Conservation (phyloP, 2,329 filamentous ascomycete genomes). For the Cladobotryum protrusum region DNA sequence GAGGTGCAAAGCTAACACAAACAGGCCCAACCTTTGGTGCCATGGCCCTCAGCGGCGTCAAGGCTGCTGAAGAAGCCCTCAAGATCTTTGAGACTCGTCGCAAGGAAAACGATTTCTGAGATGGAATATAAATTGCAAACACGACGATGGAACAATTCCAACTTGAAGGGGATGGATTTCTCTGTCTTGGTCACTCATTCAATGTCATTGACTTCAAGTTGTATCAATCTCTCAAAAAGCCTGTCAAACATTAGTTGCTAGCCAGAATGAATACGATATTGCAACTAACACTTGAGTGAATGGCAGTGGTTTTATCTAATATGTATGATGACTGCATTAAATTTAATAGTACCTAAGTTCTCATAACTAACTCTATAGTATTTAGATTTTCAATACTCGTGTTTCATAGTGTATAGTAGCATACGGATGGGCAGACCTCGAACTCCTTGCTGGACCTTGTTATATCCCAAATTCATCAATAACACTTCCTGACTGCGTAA, state of each 20-base stretch:
- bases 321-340: no score
- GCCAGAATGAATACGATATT: conserved; percentile 8
- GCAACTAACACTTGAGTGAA: background rate
- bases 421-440: no score
- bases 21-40: conserved; percentile 72
- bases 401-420: no score
- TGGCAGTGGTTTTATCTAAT: no score
- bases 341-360: no score
- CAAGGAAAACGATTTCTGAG: conserved; percentile 57
- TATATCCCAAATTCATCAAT: conserved; percentile 25
- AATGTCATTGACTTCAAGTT: background rate
- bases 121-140: background rate
- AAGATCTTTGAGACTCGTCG: conserved; percentile 71
- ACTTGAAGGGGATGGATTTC: no score
- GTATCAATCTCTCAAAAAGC: background rate
- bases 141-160: background rate
- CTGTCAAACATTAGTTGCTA: conserved; percentile 11
- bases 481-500: conserved; percentile 42
- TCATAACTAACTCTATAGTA: background rate
- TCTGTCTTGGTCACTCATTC: conserved; percentile 3
- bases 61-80: conserved; percentile 83
- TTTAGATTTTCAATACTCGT: no score
- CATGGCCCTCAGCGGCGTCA: conserved; percentile 82
- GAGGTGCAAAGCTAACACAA: background rate
- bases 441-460: background rate